Conservation (phyloP, 2,329 filamentous ascomycete genomes). For the Penicillium psychrosexuale region DNA sequence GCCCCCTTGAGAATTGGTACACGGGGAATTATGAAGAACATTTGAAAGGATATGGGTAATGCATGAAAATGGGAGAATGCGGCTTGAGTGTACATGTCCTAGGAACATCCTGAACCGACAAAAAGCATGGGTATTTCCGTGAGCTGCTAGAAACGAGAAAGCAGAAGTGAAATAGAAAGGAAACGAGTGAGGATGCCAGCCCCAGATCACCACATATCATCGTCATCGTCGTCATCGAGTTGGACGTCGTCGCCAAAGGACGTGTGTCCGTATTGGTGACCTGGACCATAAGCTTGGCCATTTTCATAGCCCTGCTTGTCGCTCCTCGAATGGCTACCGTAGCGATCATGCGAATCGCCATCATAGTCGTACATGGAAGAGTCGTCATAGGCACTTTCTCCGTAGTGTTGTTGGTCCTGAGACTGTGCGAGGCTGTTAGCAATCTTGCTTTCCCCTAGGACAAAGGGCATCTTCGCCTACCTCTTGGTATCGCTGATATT, state of each 20-base stretch:
- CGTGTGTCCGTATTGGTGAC: constrained; percentile 41
- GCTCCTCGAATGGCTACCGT: constrained; percentile 38
- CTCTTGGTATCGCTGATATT: constrained; percentile 49
- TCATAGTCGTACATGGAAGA: constrained; percentile 53
- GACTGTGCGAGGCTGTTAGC: constrained; percentile 13
- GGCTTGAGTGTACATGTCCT: constrained; percentile 31
- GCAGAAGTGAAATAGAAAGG: constrained; percentile 18
- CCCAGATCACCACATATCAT: constrained; percentile 48
- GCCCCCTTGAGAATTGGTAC: neutral
- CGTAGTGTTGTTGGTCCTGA: constrained; percentile 34
- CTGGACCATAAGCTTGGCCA: constrained; percentile 35
- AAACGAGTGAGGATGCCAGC: constrained; percentile 19
- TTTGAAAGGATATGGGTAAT: constrained; percentile 3
- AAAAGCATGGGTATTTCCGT: constrained; percentile 34
- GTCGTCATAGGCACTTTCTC: constrained; percentile 48
- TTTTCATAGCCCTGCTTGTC: constrained; percentile 41
- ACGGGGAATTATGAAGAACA: neutral
- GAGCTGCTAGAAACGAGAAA: constrained; percentile 26
- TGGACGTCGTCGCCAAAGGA: constrained; percentile 43
- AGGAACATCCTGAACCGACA: constrained; percentile 23
- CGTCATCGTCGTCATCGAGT: constrained; percentile 45
- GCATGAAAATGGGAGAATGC: constrained; percentile 3
- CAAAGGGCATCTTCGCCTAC: constrained; percentile 28
- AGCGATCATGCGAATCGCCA: constrained; percentile 39
- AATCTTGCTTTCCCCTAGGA: neutral